Conservation (phyloP, 2,329 filamentous ascomycete genomes). For the Paramyrothecium roridum region DNA sequence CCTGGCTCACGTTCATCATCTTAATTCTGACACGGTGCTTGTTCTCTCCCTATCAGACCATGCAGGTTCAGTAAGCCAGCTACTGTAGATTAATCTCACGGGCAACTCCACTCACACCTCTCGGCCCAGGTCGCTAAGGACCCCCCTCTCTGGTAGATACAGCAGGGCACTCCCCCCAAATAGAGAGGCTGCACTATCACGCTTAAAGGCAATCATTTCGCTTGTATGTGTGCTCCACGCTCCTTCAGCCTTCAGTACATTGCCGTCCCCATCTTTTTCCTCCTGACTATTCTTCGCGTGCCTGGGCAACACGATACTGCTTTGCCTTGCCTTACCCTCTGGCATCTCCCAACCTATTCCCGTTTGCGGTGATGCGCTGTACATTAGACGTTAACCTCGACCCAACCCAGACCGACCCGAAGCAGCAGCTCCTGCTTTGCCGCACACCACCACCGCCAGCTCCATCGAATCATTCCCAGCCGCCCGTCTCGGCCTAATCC, state of each 20-base stretch:
- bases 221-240: slow-evolving; percentile 40
- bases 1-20: too few species aligned
- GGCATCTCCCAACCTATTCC: neutral
- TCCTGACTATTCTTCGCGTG: slow-evolving; percentile 21
- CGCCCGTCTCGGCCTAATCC: slow-evolving; percentile 13
- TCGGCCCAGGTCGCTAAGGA: slow-evolving; percentile 7
- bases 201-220: slow-evolving; percentile 49
- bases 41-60: slow-evolving; percentile 22
- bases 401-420: neutral
- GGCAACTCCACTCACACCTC: slow-evolving; percentile 37
- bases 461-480: slow-evolving; percentile 4
- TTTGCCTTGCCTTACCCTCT: neutral
- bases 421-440: slow-evolving; percentile 1
- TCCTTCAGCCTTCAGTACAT: slow-evolving; percentile 43
- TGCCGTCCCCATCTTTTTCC: slow-evolving; percentile 21
- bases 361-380: slow-evolving; percentile 3
- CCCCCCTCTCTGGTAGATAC: too few species aligned
- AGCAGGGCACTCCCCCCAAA: neutral
- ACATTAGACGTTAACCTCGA: neutral
- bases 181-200: slow-evolving; percentile 27
- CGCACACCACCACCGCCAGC: slow-evolving; percentile 6
- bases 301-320: slow-evolving; percentile 18
- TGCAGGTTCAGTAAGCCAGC: slow-evolving; percentile 13
- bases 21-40: slow-evolving; percentile 13
- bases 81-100: slow-evolving; percentile 34